Evolutionary conservation across 108 stramenopile species (phyloP).

Genomic region (Pelagomonas calceolata): DNA sequence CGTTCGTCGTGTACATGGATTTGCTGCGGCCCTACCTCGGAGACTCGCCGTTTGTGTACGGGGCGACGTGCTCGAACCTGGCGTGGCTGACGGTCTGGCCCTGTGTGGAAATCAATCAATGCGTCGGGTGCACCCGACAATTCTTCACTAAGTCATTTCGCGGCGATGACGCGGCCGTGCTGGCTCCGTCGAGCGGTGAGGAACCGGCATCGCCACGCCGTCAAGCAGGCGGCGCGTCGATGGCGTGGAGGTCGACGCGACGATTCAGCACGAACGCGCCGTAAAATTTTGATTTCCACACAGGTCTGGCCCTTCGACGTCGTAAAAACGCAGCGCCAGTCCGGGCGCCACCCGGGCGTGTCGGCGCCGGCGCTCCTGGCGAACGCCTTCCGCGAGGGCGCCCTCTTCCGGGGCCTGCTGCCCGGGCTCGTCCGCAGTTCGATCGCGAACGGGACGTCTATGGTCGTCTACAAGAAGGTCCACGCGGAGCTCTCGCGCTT

Average conservation of each 20-base stretch:
- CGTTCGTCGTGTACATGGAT: conserved; percentile 65
- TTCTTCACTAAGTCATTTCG: too few relatives aligned
- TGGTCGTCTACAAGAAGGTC: conserved; percentile 57
- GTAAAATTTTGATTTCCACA: too few relatives aligned
- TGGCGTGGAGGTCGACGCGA: too few relatives aligned
- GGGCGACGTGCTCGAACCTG: conserved; percentile 62
- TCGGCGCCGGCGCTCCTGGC: too few relatives aligned
- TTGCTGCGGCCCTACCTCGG: conserved; percentile 43
- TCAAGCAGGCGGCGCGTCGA: too few relatives aligned
- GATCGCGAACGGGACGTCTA: conserved; percentile 61
- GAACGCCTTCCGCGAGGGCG: background rate
- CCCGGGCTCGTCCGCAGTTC: conserved; percentile 52
- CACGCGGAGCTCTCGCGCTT: conserved; percentile 1
- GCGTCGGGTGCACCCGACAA: too few relatives aligned
- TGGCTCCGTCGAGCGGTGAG: too few relatives aligned
- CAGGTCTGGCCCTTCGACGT: conserved; percentile 77
- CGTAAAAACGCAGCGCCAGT: conserved; percentile 57
- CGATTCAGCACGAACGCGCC: too few relatives aligned
- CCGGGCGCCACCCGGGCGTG: conserved; percentile 37
- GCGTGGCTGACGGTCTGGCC: conserved; percentile 66
- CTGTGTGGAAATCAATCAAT: too few relatives aligned
- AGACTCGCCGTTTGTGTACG: conserved; percentile 49
- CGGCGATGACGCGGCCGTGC: too few relatives aligned
- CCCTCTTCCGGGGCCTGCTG: conserved; percentile 40
- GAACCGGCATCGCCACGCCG: too few relatives aligned